Conservation (phyloP, 2,329 filamentous ascomycete genomes). For the Immersiporthe knoxdaviesiana region DNA sequence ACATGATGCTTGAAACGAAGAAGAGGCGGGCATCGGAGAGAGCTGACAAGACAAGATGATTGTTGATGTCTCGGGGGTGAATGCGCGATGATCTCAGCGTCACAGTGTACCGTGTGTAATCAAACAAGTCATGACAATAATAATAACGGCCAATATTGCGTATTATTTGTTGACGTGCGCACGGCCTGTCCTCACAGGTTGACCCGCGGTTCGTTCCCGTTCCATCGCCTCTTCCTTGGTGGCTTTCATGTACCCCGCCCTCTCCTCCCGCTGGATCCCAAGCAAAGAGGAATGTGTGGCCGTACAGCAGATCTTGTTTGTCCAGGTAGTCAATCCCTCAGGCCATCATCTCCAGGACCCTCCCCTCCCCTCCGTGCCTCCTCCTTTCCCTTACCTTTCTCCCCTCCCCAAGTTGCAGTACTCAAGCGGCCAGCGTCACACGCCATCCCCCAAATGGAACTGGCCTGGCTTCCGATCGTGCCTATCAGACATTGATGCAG, state of each 20-base stretch:
- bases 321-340: neutral
- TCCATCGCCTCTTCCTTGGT: conserved; percentile 8
- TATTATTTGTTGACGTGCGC: neutral
- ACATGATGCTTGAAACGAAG: neutral
- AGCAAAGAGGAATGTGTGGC: neutral
- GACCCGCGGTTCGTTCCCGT: neutral
- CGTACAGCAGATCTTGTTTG: neutral
- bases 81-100: neutral
- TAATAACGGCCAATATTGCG: neutral
- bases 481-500: conserved; percentile 7
- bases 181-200: neutral
- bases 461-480: conserved; percentile 1
- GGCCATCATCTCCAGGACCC: neutral
- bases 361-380: neutral
- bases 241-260: neutral
- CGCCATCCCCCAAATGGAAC: conserved; percentile 2
- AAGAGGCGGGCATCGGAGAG: neutral
- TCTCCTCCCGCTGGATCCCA: neutral
- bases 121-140: neutral
- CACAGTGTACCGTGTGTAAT: neutral
- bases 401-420: neutral
- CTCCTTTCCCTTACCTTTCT: neutral
- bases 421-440: conserved; percentile 1
- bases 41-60: neutral
- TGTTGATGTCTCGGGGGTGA: neutral